A percentile compares a stretch with the other conserved stretches of the same genome.
phyloP scores from a whole-genome alignment of 441 rosid genomes.

The Pelargonium australe region DNA sequence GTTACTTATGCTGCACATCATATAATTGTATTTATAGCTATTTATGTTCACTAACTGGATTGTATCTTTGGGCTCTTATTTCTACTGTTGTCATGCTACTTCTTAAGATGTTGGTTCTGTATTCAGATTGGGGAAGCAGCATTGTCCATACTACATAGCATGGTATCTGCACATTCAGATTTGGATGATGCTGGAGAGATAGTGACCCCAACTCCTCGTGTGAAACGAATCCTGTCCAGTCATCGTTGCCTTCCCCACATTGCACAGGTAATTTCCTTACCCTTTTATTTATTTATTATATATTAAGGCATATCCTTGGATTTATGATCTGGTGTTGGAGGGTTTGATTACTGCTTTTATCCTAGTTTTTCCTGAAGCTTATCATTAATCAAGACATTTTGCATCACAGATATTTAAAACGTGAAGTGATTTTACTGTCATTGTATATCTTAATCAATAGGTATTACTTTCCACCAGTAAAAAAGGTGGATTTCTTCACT shows the following conservation, averaged over 20 bases:
- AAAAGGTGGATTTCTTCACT: neutral
- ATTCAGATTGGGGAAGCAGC: conserved; percentile 94
- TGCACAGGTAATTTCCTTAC: conserved; percentile 66
- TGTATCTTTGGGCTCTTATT: conserved; percentile 3
- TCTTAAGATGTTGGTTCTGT: conserved; percentile 24
- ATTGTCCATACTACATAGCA: conserved; percentile 83
- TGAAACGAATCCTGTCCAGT: conserved; percentile 89
- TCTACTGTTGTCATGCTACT: conserved; percentile 22
- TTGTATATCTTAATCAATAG: neutral
- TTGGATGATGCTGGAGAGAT: conserved; percentile 99
- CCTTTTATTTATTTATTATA: neutral
- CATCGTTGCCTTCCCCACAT: conserved; percentile 97
- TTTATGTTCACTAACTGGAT: neutral
- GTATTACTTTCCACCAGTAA: neutral
- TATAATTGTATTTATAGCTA: neutral
- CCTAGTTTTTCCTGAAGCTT: neutral
- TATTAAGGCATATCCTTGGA: neutral
- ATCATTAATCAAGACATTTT: too few relatives aligned
- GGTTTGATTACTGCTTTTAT: neutral
- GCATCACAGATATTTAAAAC: too few relatives aligned
- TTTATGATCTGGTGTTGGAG: neutral
- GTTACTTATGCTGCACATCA: neutral
- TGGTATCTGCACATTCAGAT: conserved; percentile 99
- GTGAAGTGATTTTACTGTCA: neutral
- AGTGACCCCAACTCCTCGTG: conserved; percentile 99